Evolutionary conservation across 2,329 filamentous ascomycete genomes (phyloP), one percentile per base, ranked within the genome.

Genomic region (Byssochlamys sp.): DNA sequence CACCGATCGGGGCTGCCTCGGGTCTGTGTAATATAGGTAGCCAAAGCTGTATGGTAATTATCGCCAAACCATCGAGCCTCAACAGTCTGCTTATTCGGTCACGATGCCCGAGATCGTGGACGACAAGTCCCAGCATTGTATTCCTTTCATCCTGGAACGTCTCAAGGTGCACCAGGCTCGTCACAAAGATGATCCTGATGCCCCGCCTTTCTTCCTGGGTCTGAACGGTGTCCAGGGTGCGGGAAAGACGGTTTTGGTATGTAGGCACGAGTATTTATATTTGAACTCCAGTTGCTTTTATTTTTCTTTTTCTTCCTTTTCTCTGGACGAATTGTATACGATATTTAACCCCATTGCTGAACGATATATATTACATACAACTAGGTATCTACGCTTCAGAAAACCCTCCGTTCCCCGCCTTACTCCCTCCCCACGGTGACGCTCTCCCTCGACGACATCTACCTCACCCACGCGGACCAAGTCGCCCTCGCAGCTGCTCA

Each of bases 221-320:
- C 81, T 97, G 66, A 95, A 95, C 66, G 92, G 91, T 60, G 84
- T 96, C 28, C 92, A 96, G 75, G 92, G 92, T 60, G 87, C 89
- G 39, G 92, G 92, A 64, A 96, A 97, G 77, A 95, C 91, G 2
- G 95, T 91, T 11, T 81, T 96, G 66, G 91, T 84, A 70, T 51
- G 27, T 51, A 28, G 25, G 14, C 19, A 27, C 25, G 45, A 1
- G 14, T 51, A 11, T 28, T 12, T 14, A 51, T 28, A 28, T 24
- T 5, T 11, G 12, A 19, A 19, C 19, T 19, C 19, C 19, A 19
- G 19, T 19, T 19, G 19, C 19, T 19, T 19, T 19, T 19, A 19
- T 19, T 19, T 19, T 19, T 19, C 19, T 19, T 19, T 19, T 19
- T 19, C 19, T 19, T 19, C 19, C 19, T 19, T 19, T 19, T 19